Percentiles rank a stretch among this genome's conserved stretches.
Evolutionary conservation across 805 yeast species (phyloP).

Genomic region (Blastobotrys attinorum): DNA sequence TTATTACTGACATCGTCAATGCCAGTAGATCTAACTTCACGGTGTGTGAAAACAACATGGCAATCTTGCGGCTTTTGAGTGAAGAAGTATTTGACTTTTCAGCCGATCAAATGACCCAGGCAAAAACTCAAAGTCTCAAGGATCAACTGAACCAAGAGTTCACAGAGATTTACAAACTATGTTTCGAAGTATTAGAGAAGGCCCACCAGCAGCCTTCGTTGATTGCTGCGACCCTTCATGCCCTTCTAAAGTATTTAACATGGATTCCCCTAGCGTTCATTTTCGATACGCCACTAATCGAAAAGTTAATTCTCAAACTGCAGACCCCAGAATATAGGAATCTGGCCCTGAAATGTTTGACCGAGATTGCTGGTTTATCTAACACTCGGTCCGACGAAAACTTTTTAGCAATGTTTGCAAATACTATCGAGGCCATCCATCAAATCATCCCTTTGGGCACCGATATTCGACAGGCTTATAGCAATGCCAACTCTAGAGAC

Average conservation of each 20-base stretch:
- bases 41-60: slow-evolving; percentile 97
- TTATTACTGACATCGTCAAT: slow-evolving; percentile 84
- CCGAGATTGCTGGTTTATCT: slow-evolving; percentile 73
- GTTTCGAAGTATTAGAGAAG: slow-evolving; percentile 88
- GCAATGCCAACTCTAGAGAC: slow-evolving; percentile 67
- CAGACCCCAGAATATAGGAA: slow-evolving; percentile 74
- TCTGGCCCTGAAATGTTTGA: slow-evolving; percentile 80
- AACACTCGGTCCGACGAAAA: slow-evolving; percentile 46
- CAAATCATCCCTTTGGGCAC: slow-evolving; percentile 63
- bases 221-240: slow-evolving; percentile 73
- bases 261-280: slow-evolving; percentile 93
- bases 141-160: slow-evolving; percentile 82
- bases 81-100: slow-evolving; percentile 96
- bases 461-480: slow-evolving; percentile 65
- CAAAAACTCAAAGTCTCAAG: slow-evolving; percentile 78
- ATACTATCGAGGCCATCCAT: slow-evolving; percentile 62
- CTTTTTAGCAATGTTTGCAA: slow-evolving; percentile 61
- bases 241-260: slow-evolving; percentile 75
- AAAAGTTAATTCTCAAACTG: slow-evolving; percentile 62
- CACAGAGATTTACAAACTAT: slow-evolving; percentile 84
- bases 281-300: slow-evolving; percentile 77
- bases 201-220: slow-evolving; percentile 70
- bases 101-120: slow-evolving; percentile 96
- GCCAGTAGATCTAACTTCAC: slow-evolving; percentile 79
- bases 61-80: slow-evolving; percentile 74